Evolutionary conservation across 495 filamentous ascomycete species (phyloP), one percentile per base, ranked within the genome.

Genomic region (Penicillium goetzii): DNA sequence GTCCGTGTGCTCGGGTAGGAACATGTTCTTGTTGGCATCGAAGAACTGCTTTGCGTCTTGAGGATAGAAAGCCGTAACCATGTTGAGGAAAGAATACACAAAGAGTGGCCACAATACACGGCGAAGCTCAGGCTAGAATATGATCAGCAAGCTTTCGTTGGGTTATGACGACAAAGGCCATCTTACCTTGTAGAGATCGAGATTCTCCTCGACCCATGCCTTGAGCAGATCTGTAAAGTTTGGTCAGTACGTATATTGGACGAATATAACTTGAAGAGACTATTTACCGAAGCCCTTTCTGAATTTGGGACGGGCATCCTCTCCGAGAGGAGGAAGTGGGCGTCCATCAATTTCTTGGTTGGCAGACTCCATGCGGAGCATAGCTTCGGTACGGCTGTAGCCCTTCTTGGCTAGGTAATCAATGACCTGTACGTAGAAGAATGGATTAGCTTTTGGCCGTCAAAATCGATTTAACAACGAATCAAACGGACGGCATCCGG

Each of bases 391-490:
- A 25, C 89, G 87, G 51, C 84, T 91, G 74, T 97, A 99, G 2
- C 95, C 95, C 70, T 97, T 97, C 77, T 99, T 99, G 53, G 89
- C 86, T 14, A 99, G 80, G 74, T 99, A 99, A 67, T 99, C 95
- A 23, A 97, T 95, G 34, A 99, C 93, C 93, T 96, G 65, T 28
- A 40, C 45, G 58, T 40, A 19, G 32, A 55, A 15, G 3, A 15
- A 21, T 55, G 11, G 2, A 21, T 55, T 55, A 55, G 52, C 11
- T 3, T 12, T n/a, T 7, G 8, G 6, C 11, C 33, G 15, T 21
- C 14, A 36, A 14, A 21, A 9, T 19, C 0, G 4, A 38, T 17
- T 25, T 11, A 38, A 36, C 17, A 55, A 2, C 15, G 33, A 36
- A 47, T 21, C 6, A 19, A 53, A 63, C 61, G 36, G 59, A 56